Conservation (phyloP, 2,329 filamentous ascomycete species). For the Fusarium sp. region DNA sequence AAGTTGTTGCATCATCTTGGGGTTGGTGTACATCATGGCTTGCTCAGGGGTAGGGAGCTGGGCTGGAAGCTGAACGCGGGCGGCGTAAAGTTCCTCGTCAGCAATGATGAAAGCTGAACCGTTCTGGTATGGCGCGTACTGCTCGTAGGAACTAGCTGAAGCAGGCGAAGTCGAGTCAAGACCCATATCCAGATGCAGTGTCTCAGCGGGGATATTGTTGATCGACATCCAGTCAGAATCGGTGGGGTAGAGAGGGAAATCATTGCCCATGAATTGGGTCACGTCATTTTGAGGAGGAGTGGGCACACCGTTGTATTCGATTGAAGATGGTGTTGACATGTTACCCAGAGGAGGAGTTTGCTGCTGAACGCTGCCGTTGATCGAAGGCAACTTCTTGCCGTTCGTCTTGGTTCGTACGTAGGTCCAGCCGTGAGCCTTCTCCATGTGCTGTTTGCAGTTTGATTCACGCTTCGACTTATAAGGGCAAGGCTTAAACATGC, state of each 20-base stretch:
- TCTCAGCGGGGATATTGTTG: slow-evolving; percentile 51
- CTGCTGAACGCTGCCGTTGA: slow-evolving; percentile 62
- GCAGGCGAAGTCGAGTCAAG: slow-evolving; percentile 58
- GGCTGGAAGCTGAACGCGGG: slow-evolving; percentile 68
- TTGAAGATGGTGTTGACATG: slow-evolving; percentile 73
- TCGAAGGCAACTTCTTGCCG: slow-evolving; percentile 70
- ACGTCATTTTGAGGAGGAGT: slow-evolving; percentile 69
- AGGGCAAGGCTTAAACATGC: slow-evolving; percentile 83
- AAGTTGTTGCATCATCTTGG: slow-evolving; percentile 60
- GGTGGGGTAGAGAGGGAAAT: slow-evolving; percentile 65
- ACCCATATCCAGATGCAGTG: slow-evolving; percentile 58
- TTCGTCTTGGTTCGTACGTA: slow-evolving; percentile 95
- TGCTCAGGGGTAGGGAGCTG: slow-evolving; percentile 57
- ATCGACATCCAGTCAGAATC: slow-evolving; percentile 61
- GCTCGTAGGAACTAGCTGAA: slow-evolving; percentile 58
- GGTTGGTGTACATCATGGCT: slow-evolving; percentile 53
- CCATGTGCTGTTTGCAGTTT: slow-evolving; percentile 99
- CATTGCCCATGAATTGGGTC: slow-evolving; percentile 52
- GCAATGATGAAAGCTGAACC: slow-evolving; percentile 71
- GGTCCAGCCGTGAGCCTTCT: slow-evolving; percentile 92
- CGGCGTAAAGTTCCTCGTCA: slow-evolving; percentile 73
- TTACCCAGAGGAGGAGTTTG: slow-evolving; percentile 72
- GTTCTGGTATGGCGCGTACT: slow-evolving; percentile 73
- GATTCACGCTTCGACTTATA: slow-evolving; percentile 97
- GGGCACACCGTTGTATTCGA: slow-evolving; percentile 62